A percentile compares a stretch with the other conserved stretches of the same genome.
Evolutionary conservation across 2,329 filamentous ascomycete genomes (phyloP).

Genomic region (Verticillium albo-atrum): DNA sequence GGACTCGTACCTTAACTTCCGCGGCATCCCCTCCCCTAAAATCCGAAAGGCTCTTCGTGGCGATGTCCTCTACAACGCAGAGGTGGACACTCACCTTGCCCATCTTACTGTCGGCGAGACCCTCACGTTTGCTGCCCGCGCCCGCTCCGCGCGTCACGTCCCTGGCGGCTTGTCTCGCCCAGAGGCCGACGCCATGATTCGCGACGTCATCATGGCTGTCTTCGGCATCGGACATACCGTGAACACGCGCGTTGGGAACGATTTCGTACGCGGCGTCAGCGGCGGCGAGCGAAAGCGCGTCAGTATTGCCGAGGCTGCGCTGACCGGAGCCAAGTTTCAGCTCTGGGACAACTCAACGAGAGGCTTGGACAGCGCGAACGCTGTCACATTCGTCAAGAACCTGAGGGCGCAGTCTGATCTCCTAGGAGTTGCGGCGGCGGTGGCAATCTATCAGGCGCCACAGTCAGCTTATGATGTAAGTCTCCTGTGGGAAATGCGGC

Average conservation of each 20-base stretch:
- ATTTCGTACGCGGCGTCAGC: constrained; percentile 47
- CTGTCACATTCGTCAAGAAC: constrained; percentile 60
- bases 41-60: background rate
- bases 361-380: constrained; percentile 62
- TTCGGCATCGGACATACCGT: constrained; percentile 49
- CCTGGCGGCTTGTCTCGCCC: constrained; percentile 33
- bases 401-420: constrained; percentile 57
- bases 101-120: constrained; percentile 56
- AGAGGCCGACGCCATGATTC: constrained; percentile 47
- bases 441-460: constrained; percentile 64
- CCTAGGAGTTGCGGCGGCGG: constrained; percentile 49
- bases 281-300: constrained; percentile 45
- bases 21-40: background rate
- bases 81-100: constrained; percentile 55
- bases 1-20: constrained; percentile 16
- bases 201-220: constrained; percentile 49
- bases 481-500: background rate
- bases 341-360: constrained; percentile 55
- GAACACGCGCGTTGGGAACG: constrained; percentile 50
- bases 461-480: constrained; percentile 46
- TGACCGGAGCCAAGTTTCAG: constrained; percentile 18
- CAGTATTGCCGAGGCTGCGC: constrained; percentile 25
- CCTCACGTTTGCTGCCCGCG: constrained; percentile 54
- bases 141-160: constrained; percentile 41
- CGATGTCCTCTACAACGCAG: background rate